Evolutionary conservation across 148 eudicot genomes (phyloP).

Genomic region (Nepenthes mirabilis): DNA sequence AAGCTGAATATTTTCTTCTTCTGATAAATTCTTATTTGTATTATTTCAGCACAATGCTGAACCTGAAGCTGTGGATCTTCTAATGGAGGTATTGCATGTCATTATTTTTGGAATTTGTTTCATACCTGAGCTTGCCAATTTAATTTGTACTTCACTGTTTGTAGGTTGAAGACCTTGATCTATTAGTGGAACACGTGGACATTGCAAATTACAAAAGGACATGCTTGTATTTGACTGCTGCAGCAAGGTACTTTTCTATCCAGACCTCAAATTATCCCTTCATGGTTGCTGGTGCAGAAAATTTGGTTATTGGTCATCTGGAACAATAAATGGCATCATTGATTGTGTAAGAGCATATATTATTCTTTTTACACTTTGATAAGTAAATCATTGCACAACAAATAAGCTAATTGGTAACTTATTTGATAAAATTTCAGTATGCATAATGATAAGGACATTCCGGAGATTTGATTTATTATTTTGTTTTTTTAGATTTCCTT

Average conservation of each 20-base stretch:
- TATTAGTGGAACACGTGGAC: constrained; percentile 62
- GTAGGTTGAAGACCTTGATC: constrained; percentile 83
- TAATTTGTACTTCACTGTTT: constrained; percentile 1
- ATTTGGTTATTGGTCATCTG: background rate
- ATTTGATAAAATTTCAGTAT: too few species aligned
- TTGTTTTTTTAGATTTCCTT: too few species aligned
- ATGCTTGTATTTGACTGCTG: constrained; percentile 64
- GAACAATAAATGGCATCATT: background rate
- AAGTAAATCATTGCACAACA: too few species aligned
- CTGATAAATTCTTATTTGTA: constrained; percentile 5
- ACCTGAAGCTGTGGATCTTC: constrained; percentile 92
- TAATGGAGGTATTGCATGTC: constrained; percentile 72
- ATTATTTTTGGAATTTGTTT: constrained; percentile 5
- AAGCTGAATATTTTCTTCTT: background rate
- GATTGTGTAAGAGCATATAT: too few species aligned
- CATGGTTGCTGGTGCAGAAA: background rate
- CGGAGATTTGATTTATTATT: too few species aligned
- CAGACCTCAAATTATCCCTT: background rate
- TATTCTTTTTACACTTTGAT: too few species aligned
- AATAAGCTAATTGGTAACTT: too few species aligned
- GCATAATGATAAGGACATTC: too few species aligned
- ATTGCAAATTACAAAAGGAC: constrained; percentile 64
- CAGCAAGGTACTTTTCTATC: constrained; percentile 49
- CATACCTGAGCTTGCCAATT: constrained; percentile 1
- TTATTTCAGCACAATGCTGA: constrained; percentile 93